A percentile compares a stretch with the other conserved stretches of the same genome.
phyloP scores from a whole-genome alignment of 305 asterid genomes.

The Solanum aculeatissimum region DNA sequence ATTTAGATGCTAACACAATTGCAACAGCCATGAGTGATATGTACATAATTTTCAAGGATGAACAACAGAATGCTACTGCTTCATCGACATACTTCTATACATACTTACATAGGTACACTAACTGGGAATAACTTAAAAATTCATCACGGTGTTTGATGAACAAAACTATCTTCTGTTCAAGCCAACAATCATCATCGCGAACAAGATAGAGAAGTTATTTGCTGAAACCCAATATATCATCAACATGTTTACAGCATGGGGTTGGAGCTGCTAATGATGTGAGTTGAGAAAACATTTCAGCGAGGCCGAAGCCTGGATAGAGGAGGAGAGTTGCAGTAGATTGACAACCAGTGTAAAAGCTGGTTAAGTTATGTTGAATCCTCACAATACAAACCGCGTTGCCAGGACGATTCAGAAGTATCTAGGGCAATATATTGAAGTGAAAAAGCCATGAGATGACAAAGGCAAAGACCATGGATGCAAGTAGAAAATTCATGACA shows the following conservation, averaged over 20 bases:
- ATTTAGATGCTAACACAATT: neutral
- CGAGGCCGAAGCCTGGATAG: neutral
- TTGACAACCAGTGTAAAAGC: neutral
- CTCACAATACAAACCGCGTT: neutral
- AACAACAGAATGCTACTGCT: neutral
- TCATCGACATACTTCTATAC: neutral
- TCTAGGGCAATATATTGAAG: conserved; percentile 27
- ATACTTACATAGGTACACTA: neutral
- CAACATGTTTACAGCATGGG: too few species aligned
- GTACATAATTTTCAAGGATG: neutral
- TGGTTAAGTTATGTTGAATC: neutral
- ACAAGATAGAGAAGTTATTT: neutral
- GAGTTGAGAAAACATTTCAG: neutral
- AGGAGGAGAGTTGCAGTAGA: neutral
- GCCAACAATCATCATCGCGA: neutral
- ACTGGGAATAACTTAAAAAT: neutral
- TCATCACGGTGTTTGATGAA: neutral
- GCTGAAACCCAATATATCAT: neutral
- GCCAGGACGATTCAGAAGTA: neutral
- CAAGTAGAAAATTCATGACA: conserved; percentile 33
- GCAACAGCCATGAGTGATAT: neutral
- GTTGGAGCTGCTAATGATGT: neutral
- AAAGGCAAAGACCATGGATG: conserved; percentile 43
- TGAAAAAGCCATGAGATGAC: conserved; percentile 47
- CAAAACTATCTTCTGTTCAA: neutral